Evolutionary conservation across 1,139 yeast genomes (phyloP).

Genomic region (Diutina rugosa): DNA sequence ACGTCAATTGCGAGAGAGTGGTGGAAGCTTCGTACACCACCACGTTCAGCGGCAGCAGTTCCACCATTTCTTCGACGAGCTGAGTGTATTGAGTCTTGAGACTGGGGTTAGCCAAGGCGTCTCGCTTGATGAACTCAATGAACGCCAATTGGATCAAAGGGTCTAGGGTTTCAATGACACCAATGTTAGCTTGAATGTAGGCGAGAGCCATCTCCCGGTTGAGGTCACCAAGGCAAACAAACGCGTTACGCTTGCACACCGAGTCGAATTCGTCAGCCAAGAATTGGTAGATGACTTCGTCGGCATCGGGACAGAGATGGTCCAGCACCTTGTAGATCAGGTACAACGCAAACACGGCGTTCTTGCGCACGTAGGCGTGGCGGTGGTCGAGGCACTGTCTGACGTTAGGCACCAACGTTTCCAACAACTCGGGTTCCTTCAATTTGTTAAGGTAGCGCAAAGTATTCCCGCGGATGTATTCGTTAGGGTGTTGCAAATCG

Average conservation of each 20-base stretch:
- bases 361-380: constrained; percentile 95
- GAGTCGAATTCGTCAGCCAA: constrained; percentile 79
- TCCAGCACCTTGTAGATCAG: constrained; percentile 75
- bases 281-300: constrained; percentile 65
- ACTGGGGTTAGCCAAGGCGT: constrained; percentile 51
- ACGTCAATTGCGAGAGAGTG: constrained; percentile 63
- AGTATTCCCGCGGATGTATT: constrained; percentile 91
- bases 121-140: constrained; percentile 83
- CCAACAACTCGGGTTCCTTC: constrained; percentile 86
- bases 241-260: constrained; percentile 92
- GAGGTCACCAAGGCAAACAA: constrained; percentile 72
- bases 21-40: constrained; percentile 78
- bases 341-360: constrained; percentile 85
- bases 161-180: constrained; percentile 57
- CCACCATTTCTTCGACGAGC: constrained; percentile 62
- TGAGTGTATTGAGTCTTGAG: constrained; percentile 62
- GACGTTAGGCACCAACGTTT: constrained; percentile 89
- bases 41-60: constrained; percentile 61
- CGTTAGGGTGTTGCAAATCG: constrained; percentile 96
- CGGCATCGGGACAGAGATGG: constrained; percentile 89
- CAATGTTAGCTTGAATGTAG: constrained; percentile 63
- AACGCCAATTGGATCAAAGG: constrained; percentile 80
- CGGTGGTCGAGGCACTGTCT: constrained; percentile 89
- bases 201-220: constrained; percentile 77
- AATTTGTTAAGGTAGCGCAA: constrained; percentile 82